Base-by-base conservation (phyloP, 2,329 filamentous ascomycete species). In the Rhinocladiella similis region DNA sequence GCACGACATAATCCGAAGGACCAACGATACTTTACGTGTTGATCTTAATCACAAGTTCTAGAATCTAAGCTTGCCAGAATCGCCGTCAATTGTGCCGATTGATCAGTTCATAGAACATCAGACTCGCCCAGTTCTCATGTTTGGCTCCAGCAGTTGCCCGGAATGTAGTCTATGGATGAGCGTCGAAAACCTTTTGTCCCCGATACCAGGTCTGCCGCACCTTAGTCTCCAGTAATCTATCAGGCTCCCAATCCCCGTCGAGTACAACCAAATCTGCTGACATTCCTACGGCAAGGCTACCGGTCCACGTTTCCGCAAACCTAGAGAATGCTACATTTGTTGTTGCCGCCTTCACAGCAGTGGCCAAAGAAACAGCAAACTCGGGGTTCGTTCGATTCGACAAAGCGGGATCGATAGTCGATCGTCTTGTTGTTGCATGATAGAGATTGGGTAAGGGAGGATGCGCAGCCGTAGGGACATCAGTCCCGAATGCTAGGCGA, bases 391-490 rank as follows among this genome's bases (percentile, higher is more conserved):
- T 72, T 1, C 72, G 73, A 35, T 65, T 64, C 5, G 70, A 69
- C 1, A 59, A 65, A 2, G 73, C 66, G 0, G 70, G 71, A 45
- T 78, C 69, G 20, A 73, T 68, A 2, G 75, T 73, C 3, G 74
- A 77, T 41, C 71, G 72, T 47, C 77, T 68, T 3, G 77, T 80
- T 0, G 75, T 78, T 12, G 77, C 77, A 53, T 76, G 73, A 52
- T 79, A 80, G 33, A 80, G 54, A 61, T 80, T 80, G 3, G 70
- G 70, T 29, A 79, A 65, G 9, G 76, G 72, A 6, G 69, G 65
- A 55, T 77, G 73, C 0, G 72, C 72, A 1, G 77, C 77, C 1
- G 77, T 80, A 0, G 77, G 77, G 0, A 75, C 70, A 62, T 80
- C 77, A 1, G 75, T 75, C 0, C 77, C 77, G 41, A 80, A 70